A percentile compares a stretch with the other conserved stretches of the same genome.
Conservation (phyloP, 1,284 basidiomycete genomes). For the Anthracocystis walkeri region DNA sequence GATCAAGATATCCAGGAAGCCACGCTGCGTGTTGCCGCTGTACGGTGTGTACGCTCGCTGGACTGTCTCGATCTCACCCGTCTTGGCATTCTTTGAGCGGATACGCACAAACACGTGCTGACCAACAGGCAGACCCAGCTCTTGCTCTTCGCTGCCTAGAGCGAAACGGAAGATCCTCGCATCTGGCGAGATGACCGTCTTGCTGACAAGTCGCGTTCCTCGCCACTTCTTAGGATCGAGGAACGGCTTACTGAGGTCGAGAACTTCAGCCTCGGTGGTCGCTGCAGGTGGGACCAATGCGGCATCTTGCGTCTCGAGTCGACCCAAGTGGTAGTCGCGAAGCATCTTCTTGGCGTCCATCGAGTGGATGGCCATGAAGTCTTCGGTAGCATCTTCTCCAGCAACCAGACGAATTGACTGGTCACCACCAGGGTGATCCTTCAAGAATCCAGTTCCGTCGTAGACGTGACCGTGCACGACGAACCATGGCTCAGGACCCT, state of each 20-base stretch:
- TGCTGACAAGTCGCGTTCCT: conserved; percentile 71
- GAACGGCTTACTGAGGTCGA: conserved; percentile 70
- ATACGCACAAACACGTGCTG: conserved; percentile 74
- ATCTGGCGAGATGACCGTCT: conserved; percentile 73
- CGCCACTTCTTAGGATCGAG: conserved; percentile 75
- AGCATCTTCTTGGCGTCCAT: conserved; percentile 73
- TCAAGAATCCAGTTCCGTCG: conserved; percentile 75
- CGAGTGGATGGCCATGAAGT: conserved; percentile 76
- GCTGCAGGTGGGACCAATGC: neutral
- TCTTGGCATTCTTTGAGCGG: conserved; percentile 68
- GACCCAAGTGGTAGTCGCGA: conserved; percentile 71
- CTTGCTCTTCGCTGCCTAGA: conserved; percentile 72
- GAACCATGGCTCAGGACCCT: conserved; percentile 75
- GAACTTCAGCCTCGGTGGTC: conserved; percentile 21
- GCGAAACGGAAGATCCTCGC: conserved; percentile 75
- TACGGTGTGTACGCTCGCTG: conserved; percentile 78
- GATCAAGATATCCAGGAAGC: conserved; percentile 73
- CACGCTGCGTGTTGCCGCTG: conserved; percentile 72
- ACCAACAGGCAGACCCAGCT: conserved; percentile 76
- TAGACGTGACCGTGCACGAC: conserved; percentile 74
- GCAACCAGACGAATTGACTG: conserved; percentile 76
- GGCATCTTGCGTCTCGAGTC: conserved; percentile 18
- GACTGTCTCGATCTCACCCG: conserved; percentile 72
- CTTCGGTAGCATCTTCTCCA: conserved; percentile 77
- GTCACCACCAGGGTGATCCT: conserved; percentile 77